A percentile compares a stretch with the other conserved stretches of the same genome.
phyloP scores from a whole-genome alignment of 202 grass and related monocot species.

The Schoenoplectus tabernaemontani region DNA sequence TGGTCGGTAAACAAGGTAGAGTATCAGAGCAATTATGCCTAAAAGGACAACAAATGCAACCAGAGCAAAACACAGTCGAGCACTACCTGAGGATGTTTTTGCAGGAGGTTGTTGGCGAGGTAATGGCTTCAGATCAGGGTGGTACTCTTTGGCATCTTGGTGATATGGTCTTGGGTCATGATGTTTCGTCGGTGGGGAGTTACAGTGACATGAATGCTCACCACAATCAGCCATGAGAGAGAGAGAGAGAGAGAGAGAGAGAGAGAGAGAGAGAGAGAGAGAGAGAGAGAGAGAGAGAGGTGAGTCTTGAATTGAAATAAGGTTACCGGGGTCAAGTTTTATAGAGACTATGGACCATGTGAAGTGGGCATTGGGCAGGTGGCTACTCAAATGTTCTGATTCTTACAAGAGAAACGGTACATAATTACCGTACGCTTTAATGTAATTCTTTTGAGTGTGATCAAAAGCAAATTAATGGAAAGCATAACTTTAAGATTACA shows the following conservation, averaged over 20 bases:
- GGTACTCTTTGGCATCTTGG: not conserved
- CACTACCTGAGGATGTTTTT: not conserved
- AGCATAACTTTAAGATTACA: not conserved
- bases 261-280: not conserved
- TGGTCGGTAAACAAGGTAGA: conserved; percentile 66
- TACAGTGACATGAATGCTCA: not conserved
- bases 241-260: not conserved
- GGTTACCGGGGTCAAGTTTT: not conserved
- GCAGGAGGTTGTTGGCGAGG: not conserved
- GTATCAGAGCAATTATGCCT: conserved; percentile 43
- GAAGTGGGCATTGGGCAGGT: not conserved
- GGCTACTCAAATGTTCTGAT: conserved; percentile 15
- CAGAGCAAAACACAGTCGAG: conserved; percentile 24
- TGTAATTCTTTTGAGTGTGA: not conserved
- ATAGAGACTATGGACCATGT: not conserved
- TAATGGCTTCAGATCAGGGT: not conserved
- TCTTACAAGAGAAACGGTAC: conserved; percentile 6
- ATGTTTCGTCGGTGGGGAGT: not conserved
- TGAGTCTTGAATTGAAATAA: not conserved
- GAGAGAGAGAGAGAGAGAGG: not conserved
- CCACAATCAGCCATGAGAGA: conserved; percentile 1
- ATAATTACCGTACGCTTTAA: not conserved
- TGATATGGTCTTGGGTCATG: not conserved
- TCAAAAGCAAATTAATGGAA: conserved; percentile 11
- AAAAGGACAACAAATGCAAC: conserved; percentile 34